Percentiles rank a stretch among this genome's conserved stretches.
These are phyloP conservation scores for Penicillium brevicompactum DNA, from an alignment of 2,329 filamentous ascomycete species.

Conservation along the genomic window DNA sequence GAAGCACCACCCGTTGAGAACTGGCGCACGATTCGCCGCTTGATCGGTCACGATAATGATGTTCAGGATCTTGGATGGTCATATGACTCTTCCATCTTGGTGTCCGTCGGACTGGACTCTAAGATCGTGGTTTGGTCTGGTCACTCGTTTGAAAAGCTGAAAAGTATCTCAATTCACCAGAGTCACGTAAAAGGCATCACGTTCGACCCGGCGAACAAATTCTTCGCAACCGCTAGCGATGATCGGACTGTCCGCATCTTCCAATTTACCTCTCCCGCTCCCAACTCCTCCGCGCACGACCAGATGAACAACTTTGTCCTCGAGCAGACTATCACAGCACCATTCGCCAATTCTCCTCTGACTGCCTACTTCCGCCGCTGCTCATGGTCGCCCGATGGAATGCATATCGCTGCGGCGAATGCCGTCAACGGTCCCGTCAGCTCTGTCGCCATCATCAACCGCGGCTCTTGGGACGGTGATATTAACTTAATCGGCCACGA, in stretches of 20 bases:
- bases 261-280: conserved; percentile 84
- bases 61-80: conserved; percentile 98
- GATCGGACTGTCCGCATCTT: conserved; percentile 97
- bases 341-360: conserved; percentile 87
- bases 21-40: conserved; percentile 90
- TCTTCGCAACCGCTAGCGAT: conserved; percentile 97
- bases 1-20: conserved; percentile 94
- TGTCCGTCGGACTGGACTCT: conserved; percentile 94
- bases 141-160: conserved; percentile 96
- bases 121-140: conserved; percentile 99
- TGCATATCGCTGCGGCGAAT: conserved; percentile 95
- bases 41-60: conserved; percentile 97
- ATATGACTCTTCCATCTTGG: conserved; percentile 89
- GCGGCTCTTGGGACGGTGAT: conserved; percentile 89
- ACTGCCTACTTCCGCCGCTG: conserved; percentile 96
- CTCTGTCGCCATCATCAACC: conserved; percentile 93
- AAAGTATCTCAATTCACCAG: conserved; percentile 88
- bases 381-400: conserved; percentile 96
- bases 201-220: conserved; percentile 98
- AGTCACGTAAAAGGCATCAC: conserved; percentile 99
- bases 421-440: conserved; percentile 96
- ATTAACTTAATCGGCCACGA: conserved; percentile 98
- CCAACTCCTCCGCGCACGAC: conserved; percentile 91
- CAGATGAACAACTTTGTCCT: conserved; percentile 96
- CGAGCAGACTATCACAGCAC: conserved; percentile 84